Percentiles rank a stretch among this genome's conserved stretches.
Evolutionary conservation across 2,329 filamentous ascomycete species (phyloP).

Genomic region (Sporothrix brunneoviolacea): DNA sequence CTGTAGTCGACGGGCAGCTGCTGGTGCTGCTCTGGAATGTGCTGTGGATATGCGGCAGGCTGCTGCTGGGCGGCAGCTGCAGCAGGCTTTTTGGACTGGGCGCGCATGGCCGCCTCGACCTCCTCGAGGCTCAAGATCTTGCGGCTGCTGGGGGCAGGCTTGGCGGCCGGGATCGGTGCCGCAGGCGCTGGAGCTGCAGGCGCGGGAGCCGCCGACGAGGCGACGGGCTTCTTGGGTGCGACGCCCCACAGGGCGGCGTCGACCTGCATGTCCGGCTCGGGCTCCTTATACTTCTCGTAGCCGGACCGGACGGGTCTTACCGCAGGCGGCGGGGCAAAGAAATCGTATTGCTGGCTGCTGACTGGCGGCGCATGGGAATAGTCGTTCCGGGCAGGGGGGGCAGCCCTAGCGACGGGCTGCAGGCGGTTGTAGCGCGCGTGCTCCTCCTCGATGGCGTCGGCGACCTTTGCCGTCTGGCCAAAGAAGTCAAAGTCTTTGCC

Average conservation of each 20-base stretch:
- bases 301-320: slow-evolving; percentile 65
- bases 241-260: slow-evolving; percentile 91
- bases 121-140: slow-evolving; percentile 96
- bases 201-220: slow-evolving; percentile 19
- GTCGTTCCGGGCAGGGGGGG: slow-evolving; percentile 21
- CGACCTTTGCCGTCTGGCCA: slow-evolving; percentile 80
- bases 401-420: slow-evolving; percentile 49
- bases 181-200: too few species aligned
- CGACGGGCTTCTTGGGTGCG: slow-evolving; percentile 53
- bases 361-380: slow-evolving; percentile 13
- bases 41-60: slow-evolving; percentile 20
- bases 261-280: slow-evolving; percentile 83
- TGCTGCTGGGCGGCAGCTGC: slow-evolving; percentile 20
- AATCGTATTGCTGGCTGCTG: slow-evolving; percentile 20
- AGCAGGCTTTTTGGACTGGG: slow-evolving; percentile 53
- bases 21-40: slow-evolving; percentile 20
- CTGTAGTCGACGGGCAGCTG: slow-evolving; percentile 18
- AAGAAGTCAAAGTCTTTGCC: slow-evolving; percentile 98
- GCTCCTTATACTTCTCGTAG: slow-evolving; percentile 87
- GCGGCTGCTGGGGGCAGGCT: slow-evolving; percentile 38
- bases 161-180: slow-evolving; percentile 25
- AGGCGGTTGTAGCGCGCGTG: slow-evolving; percentile 77
- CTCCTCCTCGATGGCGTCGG: slow-evolving; percentile 83
- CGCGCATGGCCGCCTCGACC: slow-evolving; percentile 87
- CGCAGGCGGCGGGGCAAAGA: slow-evolving; percentile 12